Evolutionary conservation across 106 monocot genomes (phyloP).

Genomic region (Ottelia alismoides): DNA sequence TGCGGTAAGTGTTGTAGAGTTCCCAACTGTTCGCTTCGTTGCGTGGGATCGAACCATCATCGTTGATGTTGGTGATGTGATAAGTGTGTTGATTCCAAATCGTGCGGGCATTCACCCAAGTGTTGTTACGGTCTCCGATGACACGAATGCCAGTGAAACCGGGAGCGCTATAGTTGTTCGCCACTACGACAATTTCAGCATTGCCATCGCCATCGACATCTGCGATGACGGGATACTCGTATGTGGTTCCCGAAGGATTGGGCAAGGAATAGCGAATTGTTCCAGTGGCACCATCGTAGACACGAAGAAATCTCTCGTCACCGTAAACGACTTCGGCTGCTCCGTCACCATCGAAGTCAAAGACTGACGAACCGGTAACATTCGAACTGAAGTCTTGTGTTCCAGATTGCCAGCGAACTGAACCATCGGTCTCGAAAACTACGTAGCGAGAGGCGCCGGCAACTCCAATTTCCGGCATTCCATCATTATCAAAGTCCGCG

Average conservation of each 20-base stretch:
- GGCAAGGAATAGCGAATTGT: not conserved
- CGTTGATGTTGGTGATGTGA: not conserved
- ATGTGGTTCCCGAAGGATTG: not conserved
- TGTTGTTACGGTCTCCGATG: not conserved
- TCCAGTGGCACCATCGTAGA: not conserved
- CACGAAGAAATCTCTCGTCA: no score
- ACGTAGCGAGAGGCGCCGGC: no score
- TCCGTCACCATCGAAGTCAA: no score
- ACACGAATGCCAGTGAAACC: not conserved
- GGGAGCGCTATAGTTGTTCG: not conserved
- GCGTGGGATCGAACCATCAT: not conserved
- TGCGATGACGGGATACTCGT: not conserved
- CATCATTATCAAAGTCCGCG: no score
- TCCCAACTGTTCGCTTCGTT: not conserved
- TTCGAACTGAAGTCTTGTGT: no score
- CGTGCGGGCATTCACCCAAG: not conserved
- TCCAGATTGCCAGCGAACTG: no score
- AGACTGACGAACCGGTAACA: no score
- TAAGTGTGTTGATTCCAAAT: not conserved
- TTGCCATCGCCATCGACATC: not conserved
- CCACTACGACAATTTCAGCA: not conserved
- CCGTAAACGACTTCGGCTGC: no score
- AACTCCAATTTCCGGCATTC: no score
- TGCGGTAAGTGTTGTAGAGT: no score
- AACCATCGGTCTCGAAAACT: no score